Evolutionary conservation across 352 stramenopile species (phyloP).

Genomic region (Globisporangium yorkense): DNA sequence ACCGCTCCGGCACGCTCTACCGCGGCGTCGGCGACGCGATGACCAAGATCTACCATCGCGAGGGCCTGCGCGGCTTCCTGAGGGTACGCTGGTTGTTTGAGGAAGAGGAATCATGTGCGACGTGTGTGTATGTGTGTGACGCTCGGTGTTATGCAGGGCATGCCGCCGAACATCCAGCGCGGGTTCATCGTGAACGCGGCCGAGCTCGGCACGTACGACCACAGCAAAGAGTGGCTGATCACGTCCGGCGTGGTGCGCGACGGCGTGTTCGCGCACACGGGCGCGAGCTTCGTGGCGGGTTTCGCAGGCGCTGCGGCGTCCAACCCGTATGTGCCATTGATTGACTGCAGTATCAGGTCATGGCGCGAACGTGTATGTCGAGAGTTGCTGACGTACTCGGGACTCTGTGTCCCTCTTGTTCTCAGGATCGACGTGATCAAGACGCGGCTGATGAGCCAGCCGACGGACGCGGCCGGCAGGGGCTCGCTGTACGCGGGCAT

Average conservation of each 20-base stretch:
- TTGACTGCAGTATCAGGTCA: not conserved
- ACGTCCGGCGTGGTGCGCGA: constrained; percentile 54
- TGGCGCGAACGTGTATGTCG: not conserved
- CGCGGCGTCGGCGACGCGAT: constrained; percentile 64
- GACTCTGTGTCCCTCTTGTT: not conserved
- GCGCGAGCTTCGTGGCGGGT: constrained; percentile 67
- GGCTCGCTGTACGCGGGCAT: constrained; percentile 66
- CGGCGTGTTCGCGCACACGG: constrained; percentile 64
- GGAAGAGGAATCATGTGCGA: not conserved
- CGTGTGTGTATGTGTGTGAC: not conserved
- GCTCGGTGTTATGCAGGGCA: constrained; percentile 27
- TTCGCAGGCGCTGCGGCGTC: constrained; percentile 69
- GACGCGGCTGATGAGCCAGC: constrained; percentile 78
- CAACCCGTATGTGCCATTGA: constrained; percentile 40
- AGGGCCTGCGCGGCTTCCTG: constrained; percentile 67
- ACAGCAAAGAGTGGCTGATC: constrained; percentile 76
- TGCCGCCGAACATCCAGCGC: constrained; percentile 81
- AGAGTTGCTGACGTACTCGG: not conserved
- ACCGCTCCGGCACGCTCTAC: constrained; percentile 64
- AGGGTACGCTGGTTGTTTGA: constrained; percentile 17
- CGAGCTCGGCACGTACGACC: constrained; percentile 83
- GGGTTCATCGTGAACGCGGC: constrained; percentile 85
- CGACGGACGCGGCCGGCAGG: constrained; percentile 44
- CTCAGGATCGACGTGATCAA: constrained; percentile 81
- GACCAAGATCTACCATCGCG: constrained; percentile 63